Conservation (phyloP, 2,329 filamentous ascomycete species). For the Diaporthe citrichinensis region DNA sequence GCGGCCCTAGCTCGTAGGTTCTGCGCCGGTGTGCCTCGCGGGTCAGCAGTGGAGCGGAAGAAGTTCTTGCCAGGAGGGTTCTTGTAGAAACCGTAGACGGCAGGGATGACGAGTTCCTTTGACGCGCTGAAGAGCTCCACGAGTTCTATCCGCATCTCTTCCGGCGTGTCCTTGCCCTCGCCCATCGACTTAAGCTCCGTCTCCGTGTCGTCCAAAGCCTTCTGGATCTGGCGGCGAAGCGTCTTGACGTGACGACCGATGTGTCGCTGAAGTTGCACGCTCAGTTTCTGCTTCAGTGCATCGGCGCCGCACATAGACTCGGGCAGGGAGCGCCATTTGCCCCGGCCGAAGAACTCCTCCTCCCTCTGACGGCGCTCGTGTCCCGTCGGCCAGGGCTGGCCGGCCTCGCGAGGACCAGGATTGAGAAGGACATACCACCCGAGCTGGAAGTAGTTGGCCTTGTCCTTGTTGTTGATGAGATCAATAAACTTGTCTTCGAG, state of each 20-base stretch:
- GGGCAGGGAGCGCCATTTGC: slow-evolving; percentile 64
- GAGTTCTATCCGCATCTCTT: slow-evolving; percentile 68
- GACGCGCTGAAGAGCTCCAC: slow-evolving; percentile 66
- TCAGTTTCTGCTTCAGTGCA: slow-evolving; percentile 63
- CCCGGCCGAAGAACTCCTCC: slow-evolving; percentile 63
- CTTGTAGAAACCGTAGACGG: slow-evolving; percentile 69
- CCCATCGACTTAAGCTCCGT: slow-evolving; percentile 65
- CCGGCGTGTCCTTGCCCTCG: slow-evolving; percentile 64
- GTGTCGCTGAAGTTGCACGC: slow-evolving; percentile 64
- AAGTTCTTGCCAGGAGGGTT: slow-evolving; percentile 66
- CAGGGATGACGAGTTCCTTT: slow-evolving; percentile 67
- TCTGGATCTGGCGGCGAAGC: slow-evolving; percentile 65
- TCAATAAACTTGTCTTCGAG: slow-evolving; percentile 68
- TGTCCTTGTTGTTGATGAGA: slow-evolving; percentile 65
- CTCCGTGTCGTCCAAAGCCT: slow-evolving; percentile 64
- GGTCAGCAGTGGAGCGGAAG: slow-evolving; percentile 63
- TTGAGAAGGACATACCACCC: slow-evolving; percentile 68
- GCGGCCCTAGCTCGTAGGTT: slow-evolving; percentile 65
- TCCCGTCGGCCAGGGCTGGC: slow-evolving; percentile 59
- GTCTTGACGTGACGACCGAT: slow-evolving; percentile 67
- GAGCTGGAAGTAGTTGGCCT: slow-evolving; percentile 64
- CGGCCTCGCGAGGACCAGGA: slow-evolving; percentile 58
- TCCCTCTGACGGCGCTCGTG: slow-evolving; percentile 59
- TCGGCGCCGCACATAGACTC: slow-evolving; percentile 62
- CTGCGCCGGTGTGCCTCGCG: slow-evolving; percentile 65